Base-by-base conservation (phyloP, 2,329 filamentous ascomycete genomes). In the Stenocarpella maydis region DNA sequence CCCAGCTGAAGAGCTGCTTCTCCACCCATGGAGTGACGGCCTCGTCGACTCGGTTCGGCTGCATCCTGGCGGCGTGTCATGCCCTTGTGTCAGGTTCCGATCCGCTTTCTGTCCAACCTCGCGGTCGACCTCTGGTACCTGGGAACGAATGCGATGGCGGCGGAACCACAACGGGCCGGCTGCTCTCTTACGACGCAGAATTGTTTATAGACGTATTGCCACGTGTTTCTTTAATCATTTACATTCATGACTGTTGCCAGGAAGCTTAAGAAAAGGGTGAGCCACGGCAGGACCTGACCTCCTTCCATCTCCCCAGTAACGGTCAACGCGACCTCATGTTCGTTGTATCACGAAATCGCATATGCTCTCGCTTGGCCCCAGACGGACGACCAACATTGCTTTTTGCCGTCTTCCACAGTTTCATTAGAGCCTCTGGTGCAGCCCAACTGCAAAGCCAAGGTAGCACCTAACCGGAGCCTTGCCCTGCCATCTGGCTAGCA, bases 201-300 rank as follows among this genome's bases (percentile, higher is more conserved):
- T 10, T 49, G n/a, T 63, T n/a, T 45, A 28, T 61, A 37, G 28
- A 34, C 15, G n/a, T 17, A 37, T 49, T 63, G 43, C 58, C 41
- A 63, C 43, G 28, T 63, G 37, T 63, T 45, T 63, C 28, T 37
- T 63, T 63, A 19, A 47, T 63, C 58, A 49, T 63, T 63, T 63
- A 63, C 58, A 63, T 37, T 63, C 58, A 63, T 49, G 14, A 49
- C 28, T 63, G 43, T 47, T 63, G 43, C 49, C 19, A 49, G 37
- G 10, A 34, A 43, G 41, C 58, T 28, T 28, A 34, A 26, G 19
- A 49, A 63, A 63, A 47, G 58, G 19, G 37, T 49, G 28, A 63
- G 43, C 12, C 58, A 19, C 31, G 37, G 10, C 37, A 43, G 37
- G 39, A 43, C 15, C 37, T 19, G 53, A n/a, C 10, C 39, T 21